These are phyloP conservation scores for Monosporascus ibericus DNA, from an alignment of 2,329 filamentous ascomycete genomes.

Conservation along the genomic window DNA sequence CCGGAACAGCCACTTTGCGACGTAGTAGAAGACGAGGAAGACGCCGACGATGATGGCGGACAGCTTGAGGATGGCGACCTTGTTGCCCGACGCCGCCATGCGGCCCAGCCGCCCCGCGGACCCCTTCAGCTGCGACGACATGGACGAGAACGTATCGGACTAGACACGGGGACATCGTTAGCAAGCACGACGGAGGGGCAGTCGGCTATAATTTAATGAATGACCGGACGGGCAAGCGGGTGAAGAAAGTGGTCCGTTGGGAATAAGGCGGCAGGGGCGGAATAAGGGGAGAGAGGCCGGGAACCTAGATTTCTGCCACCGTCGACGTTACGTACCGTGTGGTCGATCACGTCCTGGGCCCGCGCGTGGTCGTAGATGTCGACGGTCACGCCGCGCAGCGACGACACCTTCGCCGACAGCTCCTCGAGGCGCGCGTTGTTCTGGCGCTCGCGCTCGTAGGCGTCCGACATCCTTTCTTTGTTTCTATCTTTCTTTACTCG, in stretches of 20 bases:
- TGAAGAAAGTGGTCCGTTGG: too few relatives aligned
- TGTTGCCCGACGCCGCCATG: constrained; percentile 89
- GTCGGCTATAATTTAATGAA: too few relatives aligned
- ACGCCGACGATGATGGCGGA: constrained; percentile 71
- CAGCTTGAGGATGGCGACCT: constrained; percentile 83
- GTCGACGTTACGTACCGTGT: constrained; percentile 51
- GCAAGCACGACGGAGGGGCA: too few relatives aligned
- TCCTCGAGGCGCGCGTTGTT: constrained; percentile 94
- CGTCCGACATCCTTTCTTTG: constrained; percentile 55
- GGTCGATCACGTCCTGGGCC: constrained; percentile 81
- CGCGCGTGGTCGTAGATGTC: constrained; percentile 97
- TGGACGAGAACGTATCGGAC: constrained; percentile 86
- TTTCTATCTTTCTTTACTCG: too few relatives aligned
- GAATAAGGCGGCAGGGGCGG: too few relatives aligned
- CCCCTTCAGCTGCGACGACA: constrained; percentile 76
- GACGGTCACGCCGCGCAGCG: constrained; percentile 86
- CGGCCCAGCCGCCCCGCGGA: constrained; percentile 75
- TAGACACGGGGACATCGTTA: constrained; percentile 25
- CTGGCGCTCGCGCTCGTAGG: constrained; percentile 77
- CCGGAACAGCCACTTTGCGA: constrained; percentile 58
- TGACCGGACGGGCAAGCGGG: too few relatives aligned
- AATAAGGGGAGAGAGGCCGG: too few relatives aligned
- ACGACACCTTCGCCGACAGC: constrained; percentile 83
- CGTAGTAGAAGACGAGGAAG: constrained; percentile 72
- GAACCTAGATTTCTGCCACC: too few relatives aligned